Evolutionary conservation across 208 protist genomes (phyloP), one percentile per base, ranked within the genome.

Genomic region (Crithidia fasciculata): DNA sequence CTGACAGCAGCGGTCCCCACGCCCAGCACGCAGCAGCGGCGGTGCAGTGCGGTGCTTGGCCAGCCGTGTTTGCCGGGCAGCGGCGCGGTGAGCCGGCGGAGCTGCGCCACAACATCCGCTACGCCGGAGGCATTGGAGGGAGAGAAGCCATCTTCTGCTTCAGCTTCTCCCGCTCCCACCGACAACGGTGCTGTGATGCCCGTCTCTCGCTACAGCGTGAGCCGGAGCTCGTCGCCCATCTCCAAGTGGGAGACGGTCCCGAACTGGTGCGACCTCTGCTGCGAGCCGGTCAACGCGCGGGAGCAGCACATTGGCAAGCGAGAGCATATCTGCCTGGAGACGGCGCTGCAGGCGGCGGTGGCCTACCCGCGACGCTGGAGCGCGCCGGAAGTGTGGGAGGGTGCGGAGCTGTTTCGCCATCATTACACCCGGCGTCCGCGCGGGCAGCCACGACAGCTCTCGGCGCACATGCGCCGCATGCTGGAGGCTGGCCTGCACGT

Each of bases 291-390:
- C 45, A 92, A 91, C 66, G 65, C 47, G n/a, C 92, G 91, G 88
- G 78, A 88, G 18, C 63, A 86, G 18, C 91, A 95, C 78, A 18
- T 83, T 3, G 91, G 91, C 41, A 95, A 95, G 76, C 86, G 88
- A 6, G 91, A 95, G 19, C 91, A 95, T 65, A 87, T 95, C 43
- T 92, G 85, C 36, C 59, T 95, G 8, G 91, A 88, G 58, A 83
- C 89, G 80, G 78, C 91, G 54, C 85, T 87, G 10, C 82, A 95
- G 41, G 72, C 84, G 13, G 18, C 90, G 45, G 74, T 86, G 5
- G 39, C 77, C 5, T 64, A 74, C 53, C 69, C 61, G 19, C 73
- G 89, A 19, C 63, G 55, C 37, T 94, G 87, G 85, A 59, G 60
- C 16, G 69, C 82, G 0, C 37, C 60, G 8, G 74, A 63, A 0